phyloP scores from a whole-genome alignment of 164 flowering plant genomes.

The Magnolia kwangsiensis region DNA sequence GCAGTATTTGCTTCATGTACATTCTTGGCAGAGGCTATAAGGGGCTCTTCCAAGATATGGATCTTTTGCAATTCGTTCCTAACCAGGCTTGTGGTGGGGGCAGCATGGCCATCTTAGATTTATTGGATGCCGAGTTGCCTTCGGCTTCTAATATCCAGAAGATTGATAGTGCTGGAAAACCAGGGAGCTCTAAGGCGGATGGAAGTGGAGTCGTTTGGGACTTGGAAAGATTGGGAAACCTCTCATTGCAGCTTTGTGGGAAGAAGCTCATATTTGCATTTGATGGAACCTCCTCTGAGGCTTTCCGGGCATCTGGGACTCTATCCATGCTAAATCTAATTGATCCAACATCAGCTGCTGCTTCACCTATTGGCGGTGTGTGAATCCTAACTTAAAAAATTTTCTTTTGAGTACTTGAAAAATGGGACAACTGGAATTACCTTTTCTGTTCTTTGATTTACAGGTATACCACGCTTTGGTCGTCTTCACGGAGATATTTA shows the following conservation, averaged over 20 bases:
- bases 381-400: constrained; percentile 4
- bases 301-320: constrained; percentile 64
- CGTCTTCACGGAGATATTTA: constrained; percentile 89
- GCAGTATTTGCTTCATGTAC: constrained; percentile 94
- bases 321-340: constrained; percentile 88
- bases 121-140: constrained; percentile 75
- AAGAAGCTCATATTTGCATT: constrained; percentile 98
- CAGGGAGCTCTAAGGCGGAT: constrained; percentile 56
- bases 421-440: background rate
- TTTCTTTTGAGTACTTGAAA: background rate
- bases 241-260: constrained; percentile 83
- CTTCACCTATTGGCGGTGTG: constrained; percentile 99
- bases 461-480: constrained; percentile 99
- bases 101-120: constrained; percentile 93
- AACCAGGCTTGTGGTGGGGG: constrained; percentile 99
- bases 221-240: constrained; percentile 74
- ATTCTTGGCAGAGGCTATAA: constrained; percentile 96
- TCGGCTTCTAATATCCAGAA: constrained; percentile 54
- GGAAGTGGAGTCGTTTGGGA: constrained; percentile 99
- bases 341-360: constrained; percentile 98
- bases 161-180: constrained; percentile 57
- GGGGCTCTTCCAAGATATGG: constrained; percentile 96
- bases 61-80: constrained; percentile 87
- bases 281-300: constrained; percentile 91
- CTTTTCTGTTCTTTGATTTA: constrained; percentile 9